Base-by-base conservation (phyloP, 2,329 filamentous ascomycete genomes). In the Cercospora brassicicola region DNA sequence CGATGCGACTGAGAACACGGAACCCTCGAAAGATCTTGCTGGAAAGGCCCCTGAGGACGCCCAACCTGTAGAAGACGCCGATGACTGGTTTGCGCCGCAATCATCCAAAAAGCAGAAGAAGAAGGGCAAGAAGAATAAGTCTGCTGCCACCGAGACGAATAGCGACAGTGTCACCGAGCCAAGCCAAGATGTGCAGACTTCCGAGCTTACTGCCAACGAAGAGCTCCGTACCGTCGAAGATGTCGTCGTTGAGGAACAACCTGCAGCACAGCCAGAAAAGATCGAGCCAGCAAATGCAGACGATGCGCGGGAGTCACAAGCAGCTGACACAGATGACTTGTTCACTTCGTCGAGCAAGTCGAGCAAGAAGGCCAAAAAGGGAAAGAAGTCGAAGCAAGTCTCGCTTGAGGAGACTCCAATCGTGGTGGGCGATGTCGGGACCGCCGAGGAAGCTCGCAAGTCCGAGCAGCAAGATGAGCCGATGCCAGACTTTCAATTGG, bases 71-170 rank as follows among this genome's bases (percentile, higher is more conserved):
- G 39, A 48, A 23, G 66, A 53, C 5, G 59, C 53, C 18, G 69
- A 71, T 53, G 28, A 60, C 8, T 69, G 59, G 67, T 45, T 65
- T 0, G 42, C 69, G 8, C 55, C 67, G 20, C 62, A 72, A n/a
- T 66, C 69, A 5, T 66, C 71, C 2, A 76, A 74, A 59, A 74
- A 73, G 56, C 33, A 56, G 53, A 71, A 71, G 20, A 78, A 78
- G 68, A 79, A 80, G 64, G 70, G 71, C 60, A 75, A 76, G 64
- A 75, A 74, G 59, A 71, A 70, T n/a, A 74, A 74, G 56, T 72
- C 73, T 65, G 45, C 66, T 33, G 57, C n/a, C 2, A 20, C 45
- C 9, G 56, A 60, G 31, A 57, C 66, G 11, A 45, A n/a, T 2
- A 15, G 18, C 20, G 55, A 59, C 9, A 56, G 13, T 26, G 9